These are phyloP conservation scores for Paralagenidium karlingii DNA, from an alignment of 352 stramenopile species.

Conservation along the genomic window DNA sequence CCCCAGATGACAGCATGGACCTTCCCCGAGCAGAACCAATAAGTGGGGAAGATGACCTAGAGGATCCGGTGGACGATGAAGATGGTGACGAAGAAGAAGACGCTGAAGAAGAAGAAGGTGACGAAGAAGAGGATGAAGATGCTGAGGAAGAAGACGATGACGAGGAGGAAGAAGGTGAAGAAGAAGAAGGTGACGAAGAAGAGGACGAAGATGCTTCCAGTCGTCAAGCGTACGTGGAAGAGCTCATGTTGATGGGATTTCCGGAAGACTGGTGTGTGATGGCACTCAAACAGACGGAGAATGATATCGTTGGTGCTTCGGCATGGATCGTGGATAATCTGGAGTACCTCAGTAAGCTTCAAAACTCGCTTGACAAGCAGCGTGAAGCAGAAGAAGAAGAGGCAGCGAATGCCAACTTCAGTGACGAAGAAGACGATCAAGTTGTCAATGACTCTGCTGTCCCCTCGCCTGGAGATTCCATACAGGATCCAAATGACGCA, in stretches of 20 bases:
- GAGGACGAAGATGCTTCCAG: background rate
- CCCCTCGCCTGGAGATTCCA: slow-evolving; percentile 1
- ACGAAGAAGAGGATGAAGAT: slow-evolving; percentile 1
- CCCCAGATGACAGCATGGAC: no score
- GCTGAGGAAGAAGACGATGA: slow-evolving; percentile 27
- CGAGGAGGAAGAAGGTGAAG: slow-evolving; percentile 30
- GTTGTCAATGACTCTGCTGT: slow-evolving; percentile 7
- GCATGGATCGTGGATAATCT: slow-evolving; percentile 91
- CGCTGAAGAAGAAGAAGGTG: slow-evolving; percentile 8
- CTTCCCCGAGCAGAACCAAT: no score
- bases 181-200: slow-evolving; percentile 34
- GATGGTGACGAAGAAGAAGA: slow-evolving; percentile 14
- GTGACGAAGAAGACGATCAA: slow-evolving; percentile 61
- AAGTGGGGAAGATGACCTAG: no score
- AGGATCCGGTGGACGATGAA: slow-evolving; percentile 17
- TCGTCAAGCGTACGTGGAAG: slow-evolving; percentile 43
- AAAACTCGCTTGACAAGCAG: slow-evolving; percentile 63
- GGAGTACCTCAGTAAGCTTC: slow-evolving; percentile 80
- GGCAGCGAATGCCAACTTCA: slow-evolving; percentile 18
- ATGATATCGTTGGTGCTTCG: slow-evolving; percentile 83
- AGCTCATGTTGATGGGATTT: slow-evolving; percentile 90
- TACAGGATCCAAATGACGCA: slow-evolving; percentile 8
- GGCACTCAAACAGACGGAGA: slow-evolving; percentile 83
- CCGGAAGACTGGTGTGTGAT: slow-evolving; percentile 87
- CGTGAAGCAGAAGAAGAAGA: slow-evolving; percentile 20